Evolutionary conservation across 2,329 filamentous ascomycete genomes (phyloP), one percentile per base, ranked within the genome.

Genomic region (Fusarium algeriense): DNA sequence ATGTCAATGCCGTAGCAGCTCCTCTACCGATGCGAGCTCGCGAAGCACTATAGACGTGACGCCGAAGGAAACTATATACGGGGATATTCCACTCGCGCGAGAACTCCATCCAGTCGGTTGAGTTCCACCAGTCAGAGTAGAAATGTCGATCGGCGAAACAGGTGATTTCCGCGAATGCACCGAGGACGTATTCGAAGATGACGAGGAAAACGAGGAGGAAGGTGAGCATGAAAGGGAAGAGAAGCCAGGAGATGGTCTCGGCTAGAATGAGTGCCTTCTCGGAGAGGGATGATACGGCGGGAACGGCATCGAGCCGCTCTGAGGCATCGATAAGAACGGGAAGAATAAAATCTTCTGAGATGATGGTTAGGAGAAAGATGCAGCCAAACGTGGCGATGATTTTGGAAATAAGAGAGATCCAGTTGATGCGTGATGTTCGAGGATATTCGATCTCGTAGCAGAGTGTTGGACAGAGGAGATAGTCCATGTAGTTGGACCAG

Each of bases 361-460:
- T 93, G 65, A 98, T 87, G 15, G 94, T 97, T 71, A 99, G 87
- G 26, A 99, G 88, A 81, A 98, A 98, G 78, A 99, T 97, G 81
- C 95, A 97, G 52, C 96, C 96, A 79, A 98, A 98, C 2, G 96
- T 92, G 49, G 96, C 96, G 19, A 95, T 82, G 26, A 93, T 90
- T 82, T 98, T 98, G 80, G 91, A 93, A 64, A 93, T 89, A 46
- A 98, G 88, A 70, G 94, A 91, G 23, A 89, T 87, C 91, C 93
- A 97, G 74, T 93, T 89, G 63, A 94, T 90, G n/a, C 85, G 83
- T 15, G 87, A 80, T 14, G 89, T 94, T 52, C 96, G 91, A 4
- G 96, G 96, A 80, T 98, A 99, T 80, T 98, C 95, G 53, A 98
- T 87, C 82, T 99, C 96, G 82, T 99, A 99, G 85, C 96, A 99